Evolutionary conservation across 176 grass and related monocot genomes (phyloP).

Genomic region (Leersia perrieri): DNA sequence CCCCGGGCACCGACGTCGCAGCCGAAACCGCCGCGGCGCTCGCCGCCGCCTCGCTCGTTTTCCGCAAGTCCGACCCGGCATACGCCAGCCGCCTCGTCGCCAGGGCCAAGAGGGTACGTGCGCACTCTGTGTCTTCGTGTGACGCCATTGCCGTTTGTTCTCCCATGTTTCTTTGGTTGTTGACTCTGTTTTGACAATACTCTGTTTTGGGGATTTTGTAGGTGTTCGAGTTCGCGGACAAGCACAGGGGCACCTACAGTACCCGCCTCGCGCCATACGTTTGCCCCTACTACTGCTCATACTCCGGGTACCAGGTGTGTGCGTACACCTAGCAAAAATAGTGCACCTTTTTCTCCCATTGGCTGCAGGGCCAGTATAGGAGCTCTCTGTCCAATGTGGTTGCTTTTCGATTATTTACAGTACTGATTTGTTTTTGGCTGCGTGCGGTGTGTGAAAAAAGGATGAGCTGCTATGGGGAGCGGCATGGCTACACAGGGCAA

Average conservation of each 20-base stretch:
- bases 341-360: constrained; percentile 19
- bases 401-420: neutral
- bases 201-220: neutral
- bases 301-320: constrained; percentile 84
- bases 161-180: neutral
- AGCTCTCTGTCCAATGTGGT: neutral
- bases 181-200: neutral
- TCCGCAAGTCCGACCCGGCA: constrained; percentile 72
- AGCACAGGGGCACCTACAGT: constrained; percentile 86
- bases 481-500: constrained; percentile 89
- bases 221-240: constrained; percentile 91
- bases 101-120: constrained; percentile 60
- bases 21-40: constrained; percentile 88
- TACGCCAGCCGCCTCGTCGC: constrained; percentile 68
- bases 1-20: constrained; percentile 77
- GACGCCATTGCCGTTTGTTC: neutral
- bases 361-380: neutral
- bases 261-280: constrained; percentile 53
- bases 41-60: constrained; percentile 73
- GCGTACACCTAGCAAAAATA: neutral
- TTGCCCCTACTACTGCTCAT: constrained; percentile 96
- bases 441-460: constrained; percentile 22
- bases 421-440: neutral
- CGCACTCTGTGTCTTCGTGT: neutral
- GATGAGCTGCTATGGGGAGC: constrained; percentile 92